These are phyloP conservation scores for Aureobasidium sp. DNA, from an alignment of 2,329 filamentous ascomycete genomes.

Conservation along the genomic window DNA sequence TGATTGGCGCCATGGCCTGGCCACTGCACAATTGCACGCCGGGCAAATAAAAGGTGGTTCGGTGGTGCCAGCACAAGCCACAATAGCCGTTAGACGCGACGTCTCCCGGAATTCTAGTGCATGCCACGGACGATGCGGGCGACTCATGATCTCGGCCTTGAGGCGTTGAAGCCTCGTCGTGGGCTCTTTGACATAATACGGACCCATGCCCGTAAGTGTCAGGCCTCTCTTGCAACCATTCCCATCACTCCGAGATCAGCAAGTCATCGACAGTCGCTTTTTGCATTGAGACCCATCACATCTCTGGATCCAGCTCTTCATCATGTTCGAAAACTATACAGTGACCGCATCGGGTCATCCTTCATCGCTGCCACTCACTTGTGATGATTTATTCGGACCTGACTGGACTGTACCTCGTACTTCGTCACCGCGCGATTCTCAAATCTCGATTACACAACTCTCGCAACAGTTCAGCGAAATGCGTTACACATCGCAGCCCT, in stretches of 20 bases:
- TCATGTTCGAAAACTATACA: conserved; percentile 33
- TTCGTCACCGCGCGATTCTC: conserved; percentile 19
- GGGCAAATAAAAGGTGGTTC: conserved; percentile 7
- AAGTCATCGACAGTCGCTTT: background rate
- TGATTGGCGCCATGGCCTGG: background rate
- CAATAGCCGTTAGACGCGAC: background rate
- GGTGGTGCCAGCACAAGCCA: conserved; percentile 2
- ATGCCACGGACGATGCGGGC: conserved; percentile 5
- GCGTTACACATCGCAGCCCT: conserved; percentile 20
- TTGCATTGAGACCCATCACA: background rate
- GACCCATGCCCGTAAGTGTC: background rate
- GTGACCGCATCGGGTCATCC: conserved; percentile 28
- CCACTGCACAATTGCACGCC: background rate
- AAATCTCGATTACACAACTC: conserved; percentile 28
- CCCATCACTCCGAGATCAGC: background rate
- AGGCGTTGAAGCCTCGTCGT: conserved; percentile 8
- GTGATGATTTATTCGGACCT: conserved; percentile 24
- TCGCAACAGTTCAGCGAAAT: conserved; percentile 27
- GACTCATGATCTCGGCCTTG: conserved; percentile 10
- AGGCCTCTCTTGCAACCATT: background rate
- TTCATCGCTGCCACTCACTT: conserved; percentile 17
- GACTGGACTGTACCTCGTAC: conserved; percentile 23
- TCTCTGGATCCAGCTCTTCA: background rate
- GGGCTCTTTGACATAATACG: background rate
- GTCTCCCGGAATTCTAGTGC: background rate